A percentile compares a stretch with the other conserved stretches of the same genome.
Conservation (phyloP, 2,329 filamentous ascomycete genomes). For the Arthroderma sp. region DNA sequence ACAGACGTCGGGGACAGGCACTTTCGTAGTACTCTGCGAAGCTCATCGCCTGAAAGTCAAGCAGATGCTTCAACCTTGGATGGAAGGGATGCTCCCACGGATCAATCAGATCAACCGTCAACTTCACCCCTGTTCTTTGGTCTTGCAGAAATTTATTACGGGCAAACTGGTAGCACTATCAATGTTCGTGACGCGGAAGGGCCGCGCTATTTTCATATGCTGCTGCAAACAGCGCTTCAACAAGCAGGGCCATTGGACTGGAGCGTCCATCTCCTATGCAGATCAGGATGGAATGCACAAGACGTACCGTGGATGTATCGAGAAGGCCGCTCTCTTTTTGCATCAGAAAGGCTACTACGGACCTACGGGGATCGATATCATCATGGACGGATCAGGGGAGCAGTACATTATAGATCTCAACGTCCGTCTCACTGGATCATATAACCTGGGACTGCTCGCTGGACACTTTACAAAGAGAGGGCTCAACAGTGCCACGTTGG, state of each 20-base stretch:
- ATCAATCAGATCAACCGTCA: neutral
- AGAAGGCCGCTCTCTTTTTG: neutral
- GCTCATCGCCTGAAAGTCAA: neutral
- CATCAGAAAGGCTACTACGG: constrained; percentile 1
- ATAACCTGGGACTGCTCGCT: neutral
- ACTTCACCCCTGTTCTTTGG: neutral
- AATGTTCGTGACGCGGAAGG: neutral
- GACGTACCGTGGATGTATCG: neutral
- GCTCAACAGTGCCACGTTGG: neutral
- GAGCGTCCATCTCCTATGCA: neutral
- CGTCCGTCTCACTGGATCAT: neutral
- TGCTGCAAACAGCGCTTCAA: neutral
- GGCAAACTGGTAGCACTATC: neutral
- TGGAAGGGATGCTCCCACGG: neutral
- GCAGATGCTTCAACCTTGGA: neutral
- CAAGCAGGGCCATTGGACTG: neutral
- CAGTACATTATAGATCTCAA: neutral
- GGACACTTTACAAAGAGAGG: neutral
- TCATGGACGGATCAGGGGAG: neutral
- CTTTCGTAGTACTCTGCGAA: neutral
- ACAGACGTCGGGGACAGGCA: neutral
- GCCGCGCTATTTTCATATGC: neutral
- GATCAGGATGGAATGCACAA: neutral
- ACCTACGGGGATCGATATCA: neutral
- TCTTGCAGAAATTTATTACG: neutral